Conservation (phyloP, 495 filamentous ascomycete species). For the Jackrogersella minutella region DNA sequence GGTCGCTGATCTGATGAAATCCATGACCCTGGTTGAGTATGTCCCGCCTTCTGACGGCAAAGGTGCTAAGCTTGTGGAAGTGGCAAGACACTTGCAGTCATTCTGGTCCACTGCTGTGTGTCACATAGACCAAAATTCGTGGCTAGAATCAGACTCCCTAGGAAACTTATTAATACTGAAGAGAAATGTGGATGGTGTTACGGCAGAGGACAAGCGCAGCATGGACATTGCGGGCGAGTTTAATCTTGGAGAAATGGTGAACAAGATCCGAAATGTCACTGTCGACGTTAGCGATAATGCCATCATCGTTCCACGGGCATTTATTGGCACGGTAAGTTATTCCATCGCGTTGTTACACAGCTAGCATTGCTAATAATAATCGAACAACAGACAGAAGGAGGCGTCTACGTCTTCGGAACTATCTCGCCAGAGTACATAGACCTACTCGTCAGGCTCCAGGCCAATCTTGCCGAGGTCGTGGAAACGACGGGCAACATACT, state of each 20-base stretch:
- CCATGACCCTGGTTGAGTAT: conserved; percentile 77
- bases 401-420: conserved; percentile 85
- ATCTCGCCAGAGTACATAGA: conserved; percentile 75
- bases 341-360: not conserved
- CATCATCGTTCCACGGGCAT: conserved; percentile 80
- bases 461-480: conserved; percentile 66
- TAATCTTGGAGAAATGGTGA: conserved; percentile 89
- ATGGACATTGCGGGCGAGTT: conserved; percentile 81
- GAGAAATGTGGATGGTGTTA: conserved; percentile 74
- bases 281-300: conserved; percentile 67
- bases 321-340: conserved; percentile 81
- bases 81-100: conserved; percentile 81
- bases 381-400: conserved; percentile 76
- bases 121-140: conserved; percentile 73
- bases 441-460: conserved; percentile 84
- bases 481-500: conserved; percentile 72
- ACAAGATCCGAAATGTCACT: conserved; percentile 69
- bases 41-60: conserved; percentile 53
- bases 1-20: conserved; percentile 95
- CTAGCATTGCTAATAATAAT: conserved; percentile 37
- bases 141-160: conserved; percentile 82
- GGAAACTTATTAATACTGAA: conserved; percentile 85
- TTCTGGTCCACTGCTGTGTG: conserved; percentile 82
- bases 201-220: conserved; percentile 73
- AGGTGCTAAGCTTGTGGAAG: conserved; percentile 67